Percentiles rank a stretch among this genome's conserved stretches.
phyloP scores from a whole-genome alignment of 2,329 filamentous ascomycete genomes.

The Stachybotrys elegans region DNA sequence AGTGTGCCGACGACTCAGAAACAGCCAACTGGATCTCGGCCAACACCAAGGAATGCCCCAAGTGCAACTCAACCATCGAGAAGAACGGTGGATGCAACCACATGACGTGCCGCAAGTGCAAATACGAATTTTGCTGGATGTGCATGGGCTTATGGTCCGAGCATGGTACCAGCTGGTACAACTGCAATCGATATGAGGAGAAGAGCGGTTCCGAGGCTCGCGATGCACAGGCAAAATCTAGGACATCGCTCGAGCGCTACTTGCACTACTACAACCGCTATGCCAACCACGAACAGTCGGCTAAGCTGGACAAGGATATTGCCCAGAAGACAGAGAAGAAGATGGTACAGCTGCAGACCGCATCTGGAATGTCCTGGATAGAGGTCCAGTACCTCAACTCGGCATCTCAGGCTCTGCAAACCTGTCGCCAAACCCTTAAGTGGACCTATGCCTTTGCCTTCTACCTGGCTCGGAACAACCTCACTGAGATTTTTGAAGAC shows the following conservation, averaged over 20 bases:
- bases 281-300: slow-evolving; percentile 97
- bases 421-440: slow-evolving; percentile 96
- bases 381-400: slow-evolving; percentile 96
- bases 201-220: slow-evolving; percentile 88
- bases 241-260: slow-evolving; percentile 90
- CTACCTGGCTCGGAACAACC: slow-evolving; percentile 91
- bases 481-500: slow-evolving; percentile 96
- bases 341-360: slow-evolving; percentile 92
- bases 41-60: slow-evolving; percentile 97
- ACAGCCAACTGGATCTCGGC: slow-evolving; percentile 99
- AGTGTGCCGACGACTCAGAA: slow-evolving; percentile 96
- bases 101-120: slow-evolving; percentile 95
- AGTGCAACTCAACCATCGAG: slow-evolving; percentile 94
- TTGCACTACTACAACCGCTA: slow-evolving; percentile 99
- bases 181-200: slow-evolving; percentile 95
- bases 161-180: slow-evolving; percentile 99
- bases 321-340: slow-evolving; percentile 97
- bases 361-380: slow-evolving; percentile 97
- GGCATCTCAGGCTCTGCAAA: slow-evolving; percentile 88
- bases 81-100: slow-evolving; percentile 98
- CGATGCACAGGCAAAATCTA: slow-evolving; percentile 85
- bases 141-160: slow-evolving; percentile 99
- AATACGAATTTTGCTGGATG: slow-evolving; percentile 99
- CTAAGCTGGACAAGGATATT: slow-evolving; percentile 92
- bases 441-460: slow-evolving; percentile 99